These are phyloP conservation scores for Coelastrella sp. DNA, from an alignment of 139 green algal species.

Conservation along the genomic window DNA sequence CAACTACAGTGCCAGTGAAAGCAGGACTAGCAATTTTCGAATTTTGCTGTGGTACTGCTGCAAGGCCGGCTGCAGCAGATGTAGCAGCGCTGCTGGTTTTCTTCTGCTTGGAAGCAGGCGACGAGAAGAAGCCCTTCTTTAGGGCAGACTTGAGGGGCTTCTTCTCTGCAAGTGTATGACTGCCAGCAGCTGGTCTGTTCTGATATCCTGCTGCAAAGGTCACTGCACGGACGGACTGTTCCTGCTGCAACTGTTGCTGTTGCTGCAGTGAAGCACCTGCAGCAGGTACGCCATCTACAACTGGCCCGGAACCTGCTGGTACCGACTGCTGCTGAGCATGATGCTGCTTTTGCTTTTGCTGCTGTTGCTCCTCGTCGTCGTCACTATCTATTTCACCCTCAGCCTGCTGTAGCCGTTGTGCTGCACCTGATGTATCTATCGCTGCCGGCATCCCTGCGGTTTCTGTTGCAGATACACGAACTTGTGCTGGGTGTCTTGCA, in stretches of 20 bases:
- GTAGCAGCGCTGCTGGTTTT: slow-evolving; percentile 8
- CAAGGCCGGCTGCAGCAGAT: background rate
- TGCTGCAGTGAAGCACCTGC: background rate
- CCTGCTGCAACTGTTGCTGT: background rate
- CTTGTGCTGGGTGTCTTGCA: no score
- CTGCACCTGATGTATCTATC: background rate
- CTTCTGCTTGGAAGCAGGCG: no score
- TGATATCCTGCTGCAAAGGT: no score
- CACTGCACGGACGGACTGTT: background rate
- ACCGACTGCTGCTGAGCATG: background rate
- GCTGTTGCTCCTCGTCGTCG: background rate
- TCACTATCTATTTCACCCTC: slow-evolving; percentile 36
- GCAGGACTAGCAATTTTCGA: background rate
- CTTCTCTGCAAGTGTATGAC: no score
- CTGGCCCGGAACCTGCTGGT: background rate
- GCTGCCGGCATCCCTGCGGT: background rate
- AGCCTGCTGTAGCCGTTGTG: slow-evolving; percentile 17
- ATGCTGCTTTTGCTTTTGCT: background rate
- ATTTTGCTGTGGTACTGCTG: slow-evolving; percentile 19
- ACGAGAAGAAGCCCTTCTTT: slow-evolving; percentile 53
- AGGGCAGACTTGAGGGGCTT: slow-evolving; percentile 38
- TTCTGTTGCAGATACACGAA: no score
- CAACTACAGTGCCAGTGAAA: slow-evolving; percentile 38
- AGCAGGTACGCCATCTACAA: no score
- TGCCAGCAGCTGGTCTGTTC: no score